Evolutionary conservation across 2,329 filamentous ascomycete species (phyloP), one percentile per base, ranked within the genome.

Genomic region (Colletotrichum australisinense): DNA sequence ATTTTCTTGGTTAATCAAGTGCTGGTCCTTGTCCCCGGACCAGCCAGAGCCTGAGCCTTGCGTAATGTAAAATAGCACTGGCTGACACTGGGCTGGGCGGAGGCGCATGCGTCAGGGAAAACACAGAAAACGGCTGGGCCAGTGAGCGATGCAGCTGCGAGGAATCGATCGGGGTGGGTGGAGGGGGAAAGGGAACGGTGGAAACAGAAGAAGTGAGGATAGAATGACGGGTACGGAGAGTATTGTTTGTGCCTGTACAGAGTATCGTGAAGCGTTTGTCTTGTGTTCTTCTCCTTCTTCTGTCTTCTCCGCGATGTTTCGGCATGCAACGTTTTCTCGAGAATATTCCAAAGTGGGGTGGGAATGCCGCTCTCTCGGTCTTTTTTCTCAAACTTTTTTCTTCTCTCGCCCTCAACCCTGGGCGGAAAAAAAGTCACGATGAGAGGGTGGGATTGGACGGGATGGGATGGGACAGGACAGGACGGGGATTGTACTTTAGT

Each of bases 331-430:
- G 52, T 59, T 55, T 72, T 59, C 69, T 69, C 69, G 69, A 69
- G 69, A 72, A 72, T 72, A 72, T 72, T 72, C 69, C 32, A 68
- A 57, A 63, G 69, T 72, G 69, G 38, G 16, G 38, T 35, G 38
- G 69, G 62, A 14, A 28, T 42, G 16, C n/a, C 24, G 14, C 35
- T 11, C 14, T 32, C 24, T 53, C n/a, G 16, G 28, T 55, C n/a
- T 38, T 35, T 38, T 53, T 26, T n/a, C n/a, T 26, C 35, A 28
- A 28, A 26, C 42, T 30, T 28, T 52, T 22, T 49, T 5, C n/a
- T 49, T 49, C 19, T 49, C 42, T 49, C 19, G 0, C 42, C n/a
- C 42, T 22, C 42, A 49, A 49, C 42, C 42, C 42, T 22, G 42
- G 42, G 42, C 42, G 19, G 1, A 30, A 49, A 19, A 49, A 22